phyloP scores from a whole-genome alignment of 2,329 filamentous ascomycete genomes.

The Trichophyton rubrum region DNA sequence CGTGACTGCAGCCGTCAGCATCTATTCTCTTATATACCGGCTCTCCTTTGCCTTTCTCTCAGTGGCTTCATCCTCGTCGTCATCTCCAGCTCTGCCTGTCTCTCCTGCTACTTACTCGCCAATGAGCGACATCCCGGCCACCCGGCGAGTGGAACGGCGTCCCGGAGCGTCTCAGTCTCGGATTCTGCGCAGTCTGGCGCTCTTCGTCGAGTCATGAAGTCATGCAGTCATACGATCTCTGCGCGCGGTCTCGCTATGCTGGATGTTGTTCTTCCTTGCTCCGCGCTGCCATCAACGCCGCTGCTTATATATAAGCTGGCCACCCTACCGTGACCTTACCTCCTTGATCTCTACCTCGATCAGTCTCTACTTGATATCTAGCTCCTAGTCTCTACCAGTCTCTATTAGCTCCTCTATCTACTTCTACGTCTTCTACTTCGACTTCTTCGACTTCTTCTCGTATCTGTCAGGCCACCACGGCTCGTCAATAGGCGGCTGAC shows the following conservation, averaged over 20 bases:
- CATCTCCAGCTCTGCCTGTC: background rate
- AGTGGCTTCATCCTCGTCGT: background rate
- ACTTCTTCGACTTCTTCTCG: background rate
- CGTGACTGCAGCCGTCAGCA: conserved; percentile 31
- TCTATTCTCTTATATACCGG: background rate
- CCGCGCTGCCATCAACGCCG: too few species aligned
- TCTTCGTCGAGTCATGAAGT: background rate
- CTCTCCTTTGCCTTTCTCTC: background rate
- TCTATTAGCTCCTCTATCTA: background rate
- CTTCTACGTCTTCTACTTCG: background rate
- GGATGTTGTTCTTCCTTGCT: background rate
- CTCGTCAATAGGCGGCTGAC: background rate
- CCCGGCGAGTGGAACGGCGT: background rate
- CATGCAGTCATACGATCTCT: background rate
- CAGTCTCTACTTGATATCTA: background rate
- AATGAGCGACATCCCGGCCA: conserved; percentile 8
- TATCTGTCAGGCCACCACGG: background rate
- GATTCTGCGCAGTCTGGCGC: background rate
- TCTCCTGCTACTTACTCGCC: conserved; percentile 7
- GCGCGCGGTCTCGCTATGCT: background rate
- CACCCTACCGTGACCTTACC: too few species aligned
- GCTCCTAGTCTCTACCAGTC: background rate
- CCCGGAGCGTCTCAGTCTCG: background rate
- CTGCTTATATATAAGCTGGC: too few species aligned
- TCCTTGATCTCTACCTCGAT: background rate